Percentiles rank a stretch among this genome's conserved stretches.
These are phyloP conservation scores for Ceratocystis alfenasii DNA, from an alignment of 2,329 filamentous ascomycete species.

Conservation along the genomic window DNA sequence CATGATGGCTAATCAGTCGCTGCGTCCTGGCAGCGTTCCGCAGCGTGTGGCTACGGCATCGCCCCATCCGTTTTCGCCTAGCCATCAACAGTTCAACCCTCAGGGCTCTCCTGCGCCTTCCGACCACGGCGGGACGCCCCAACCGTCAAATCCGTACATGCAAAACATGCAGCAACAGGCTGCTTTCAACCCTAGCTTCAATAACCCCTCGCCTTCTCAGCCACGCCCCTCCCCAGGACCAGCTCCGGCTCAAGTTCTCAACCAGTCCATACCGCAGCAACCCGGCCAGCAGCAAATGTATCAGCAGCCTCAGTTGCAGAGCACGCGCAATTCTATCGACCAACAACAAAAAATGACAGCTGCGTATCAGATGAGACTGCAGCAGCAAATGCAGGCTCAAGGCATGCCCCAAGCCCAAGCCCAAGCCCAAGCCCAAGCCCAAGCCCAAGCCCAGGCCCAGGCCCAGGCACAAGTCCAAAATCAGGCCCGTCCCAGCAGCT, in stretches of 20 bases:
- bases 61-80: conserved; percentile 78
- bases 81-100: conserved; percentile 55
- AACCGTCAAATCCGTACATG: conserved; percentile 54
- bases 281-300: conserved; percentile 32
- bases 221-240: conserved; percentile 44
- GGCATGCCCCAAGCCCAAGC: conserved; percentile 25
- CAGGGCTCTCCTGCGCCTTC: conserved; percentile 67
- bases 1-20: conserved; percentile 77
- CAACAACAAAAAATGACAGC: conserved; percentile 60
- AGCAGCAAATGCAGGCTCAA: conserved; percentile 50
- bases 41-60: conserved; percentile 84
- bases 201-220: conserved; percentile 42
- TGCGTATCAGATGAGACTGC: conserved; percentile 71
- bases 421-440: conserved; percentile 16
- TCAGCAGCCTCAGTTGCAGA: conserved; percentile 18
- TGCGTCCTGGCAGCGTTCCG: conserved; percentile 56
- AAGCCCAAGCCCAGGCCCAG: conserved; percentile 22
- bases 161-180: conserved; percentile 41
- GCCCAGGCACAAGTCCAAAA: conserved; percentile 24
- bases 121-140: conserved; percentile 63
- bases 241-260: conserved; percentile 37
- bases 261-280: conserved; percentile 45
- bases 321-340: conserved; percentile 35
- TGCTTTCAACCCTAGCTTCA: conserved; percentile 47
- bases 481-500: conserved; percentile 25